Conservation (phyloP, 1,139 yeast genomes). For the Pichia sp. region DNA sequence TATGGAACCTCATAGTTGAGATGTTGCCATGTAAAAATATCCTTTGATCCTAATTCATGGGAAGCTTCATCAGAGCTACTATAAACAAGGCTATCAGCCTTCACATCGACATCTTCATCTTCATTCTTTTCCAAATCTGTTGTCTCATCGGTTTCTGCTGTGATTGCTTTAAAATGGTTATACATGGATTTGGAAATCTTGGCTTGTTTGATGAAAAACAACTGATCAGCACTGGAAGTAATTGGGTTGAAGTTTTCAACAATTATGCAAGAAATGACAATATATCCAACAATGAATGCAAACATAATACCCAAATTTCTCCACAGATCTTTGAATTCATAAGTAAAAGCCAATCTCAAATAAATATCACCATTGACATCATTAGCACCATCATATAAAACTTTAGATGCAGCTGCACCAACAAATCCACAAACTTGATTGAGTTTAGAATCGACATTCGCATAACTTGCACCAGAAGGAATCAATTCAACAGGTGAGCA, state of each 20-base stretch:
- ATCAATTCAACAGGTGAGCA: slow-evolving; percentile 35
- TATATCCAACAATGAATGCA: slow-evolving; percentile 37
- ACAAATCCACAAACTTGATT: slow-evolving; percentile 43
- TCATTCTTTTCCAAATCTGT: not conserved
- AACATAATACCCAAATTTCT: slow-evolving; percentile 43
- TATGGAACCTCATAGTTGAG: slow-evolving; percentile 29
- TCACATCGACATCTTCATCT: slow-evolving; percentile 3
- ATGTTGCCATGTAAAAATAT: slow-evolving; percentile 40
- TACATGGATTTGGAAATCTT: not conserved
- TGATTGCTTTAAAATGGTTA: not conserved
- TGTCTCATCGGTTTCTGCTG: slow-evolving; percentile 17
- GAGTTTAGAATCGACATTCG: slow-evolving; percentile 24
- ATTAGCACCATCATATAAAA: slow-evolving; percentile 13
- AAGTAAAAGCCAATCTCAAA: slow-evolving; percentile 29
- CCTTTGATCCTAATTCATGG: slow-evolving; percentile 8
- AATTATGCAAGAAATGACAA: slow-evolving; percentile 22
- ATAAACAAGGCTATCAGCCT: slow-evolving; percentile 16
- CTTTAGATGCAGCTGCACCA: slow-evolving; percentile 34
- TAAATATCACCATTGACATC: slow-evolving; percentile 35
- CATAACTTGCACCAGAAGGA: slow-evolving; percentile 44
- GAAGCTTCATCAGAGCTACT: not conserved
- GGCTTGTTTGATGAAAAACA: slow-evolving; percentile 16
- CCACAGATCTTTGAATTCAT: slow-evolving; percentile 37
- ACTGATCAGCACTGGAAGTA: slow-evolving; percentile 15
- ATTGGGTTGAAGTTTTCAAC: slow-evolving; percentile 27